A percentile compares a stretch with the other conserved stretches of the same genome.
phyloP scores from a whole-genome alignment of 495 filamentous ascomycete genomes.

The Neurospora sp. region DNA sequence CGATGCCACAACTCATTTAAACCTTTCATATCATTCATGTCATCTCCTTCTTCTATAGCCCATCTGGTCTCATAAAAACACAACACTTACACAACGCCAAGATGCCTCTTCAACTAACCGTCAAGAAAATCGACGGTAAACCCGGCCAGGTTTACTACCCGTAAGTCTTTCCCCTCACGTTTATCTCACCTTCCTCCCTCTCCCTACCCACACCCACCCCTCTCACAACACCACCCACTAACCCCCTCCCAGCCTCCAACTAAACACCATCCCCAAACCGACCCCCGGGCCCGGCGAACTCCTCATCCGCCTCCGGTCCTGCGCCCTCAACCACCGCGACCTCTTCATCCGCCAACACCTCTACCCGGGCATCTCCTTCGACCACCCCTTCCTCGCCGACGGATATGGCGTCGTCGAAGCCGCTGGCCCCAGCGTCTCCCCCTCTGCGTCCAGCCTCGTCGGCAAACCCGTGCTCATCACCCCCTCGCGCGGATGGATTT shows the following conservation, averaged over 20 bases:
- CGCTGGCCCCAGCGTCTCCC: constrained; percentile 42
- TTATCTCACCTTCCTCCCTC: neutral
- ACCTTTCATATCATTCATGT: neutral
- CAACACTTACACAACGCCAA: neutral
- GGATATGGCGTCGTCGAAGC: constrained; percentile 62
- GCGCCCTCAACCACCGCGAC: constrained; percentile 85
- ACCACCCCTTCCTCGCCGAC: constrained; percentile 66
- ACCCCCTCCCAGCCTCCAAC: constrained; percentile 44
- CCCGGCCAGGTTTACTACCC: constrained; percentile 83
- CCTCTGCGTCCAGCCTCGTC: constrained; percentile 19
- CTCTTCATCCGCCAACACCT: constrained; percentile 85
- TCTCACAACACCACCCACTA: neutral
- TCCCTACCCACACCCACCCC: neutral
- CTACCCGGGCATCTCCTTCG: constrained; percentile 75
- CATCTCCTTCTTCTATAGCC: neutral
- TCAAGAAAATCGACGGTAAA: constrained; percentile 53
- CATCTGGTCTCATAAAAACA: neutral
- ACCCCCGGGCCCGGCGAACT: constrained; percentile 54
- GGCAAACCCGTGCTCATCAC: constrained; percentile 63
- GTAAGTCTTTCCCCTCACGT: constrained; percentile 23
- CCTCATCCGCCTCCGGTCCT: constrained; percentile 59
- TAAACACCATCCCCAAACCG: constrained; percentile 48
- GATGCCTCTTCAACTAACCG: constrained; percentile 39
- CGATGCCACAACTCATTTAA: neutral
- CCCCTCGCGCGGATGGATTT: constrained; percentile 66